These are phyloP conservation scores for Viola odorata DNA, from an alignment of 345 rosid genomes.

Conservation along the genomic window DNA sequence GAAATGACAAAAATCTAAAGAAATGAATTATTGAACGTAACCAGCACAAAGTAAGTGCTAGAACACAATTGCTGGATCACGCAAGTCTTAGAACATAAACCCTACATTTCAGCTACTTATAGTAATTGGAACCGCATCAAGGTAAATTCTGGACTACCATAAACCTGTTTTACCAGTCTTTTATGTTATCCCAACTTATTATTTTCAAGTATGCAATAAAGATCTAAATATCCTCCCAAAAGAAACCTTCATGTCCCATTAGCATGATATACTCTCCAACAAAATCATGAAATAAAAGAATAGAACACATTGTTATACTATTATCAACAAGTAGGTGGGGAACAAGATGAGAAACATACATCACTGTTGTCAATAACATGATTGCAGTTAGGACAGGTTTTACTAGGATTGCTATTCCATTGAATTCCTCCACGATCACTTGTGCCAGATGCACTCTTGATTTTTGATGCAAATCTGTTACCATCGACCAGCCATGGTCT, in stretches of 20 bases:
- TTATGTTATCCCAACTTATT: not conserved
- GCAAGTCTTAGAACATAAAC: too few species aligned
- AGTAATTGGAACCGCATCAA: not conserved
- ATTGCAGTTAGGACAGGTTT: slow-evolving; percentile 75
- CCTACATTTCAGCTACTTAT: too few species aligned
- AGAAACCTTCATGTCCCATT: not conserved
- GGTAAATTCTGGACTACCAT: not conserved
- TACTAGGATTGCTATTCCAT: slow-evolving; percentile 81
- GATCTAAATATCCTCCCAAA: not conserved
- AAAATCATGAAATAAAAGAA: not conserved
- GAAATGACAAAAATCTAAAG: not conserved
- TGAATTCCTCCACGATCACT: slow-evolving; percentile 40
- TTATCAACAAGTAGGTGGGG: not conserved
- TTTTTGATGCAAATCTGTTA: slow-evolving; percentile 74
- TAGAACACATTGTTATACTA: not conserved
- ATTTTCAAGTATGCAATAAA: not conserved
- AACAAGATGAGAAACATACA: slow-evolving; percentile 34
- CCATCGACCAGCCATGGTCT: slow-evolving; percentile 89
- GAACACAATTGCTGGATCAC: too few species aligned
- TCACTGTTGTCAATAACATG: slow-evolving; percentile 79
- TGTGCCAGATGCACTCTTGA: slow-evolving; percentile 63
- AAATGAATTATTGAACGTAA: not conserved
- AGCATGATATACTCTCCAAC: not conserved
- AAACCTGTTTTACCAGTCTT: not conserved
- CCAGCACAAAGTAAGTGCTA: too few species aligned